These are phyloP conservation scores for Zoysia matrella DNA, from an alignment of 202 grass and related monocot species.

Conservation along the genomic window DNA sequence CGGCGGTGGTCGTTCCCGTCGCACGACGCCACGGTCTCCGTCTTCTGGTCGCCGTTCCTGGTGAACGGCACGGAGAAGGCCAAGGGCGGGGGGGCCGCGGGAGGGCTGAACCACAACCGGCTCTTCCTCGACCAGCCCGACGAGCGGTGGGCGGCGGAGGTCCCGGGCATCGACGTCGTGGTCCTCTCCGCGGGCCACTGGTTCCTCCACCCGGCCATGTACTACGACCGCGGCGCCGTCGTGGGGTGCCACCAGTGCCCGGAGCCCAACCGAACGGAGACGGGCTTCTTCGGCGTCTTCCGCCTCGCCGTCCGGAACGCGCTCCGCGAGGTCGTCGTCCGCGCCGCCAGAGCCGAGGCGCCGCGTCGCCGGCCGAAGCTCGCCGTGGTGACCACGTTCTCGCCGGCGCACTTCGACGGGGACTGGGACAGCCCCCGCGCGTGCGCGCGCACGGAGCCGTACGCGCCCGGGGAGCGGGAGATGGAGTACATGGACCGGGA, in stretches of 20 bases:
- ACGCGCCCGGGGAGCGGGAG: constrained; percentile 64
- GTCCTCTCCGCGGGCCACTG: constrained; percentile 86
- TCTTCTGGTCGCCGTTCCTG: constrained; percentile 90
- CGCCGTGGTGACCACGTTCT: constrained; percentile 79
- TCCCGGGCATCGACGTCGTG: constrained; percentile 62
- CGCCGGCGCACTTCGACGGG: constrained; percentile 89
- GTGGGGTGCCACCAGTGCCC: constrained; percentile 91
- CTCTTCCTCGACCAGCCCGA: constrained; percentile 68
- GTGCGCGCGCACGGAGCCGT: constrained; percentile 71
- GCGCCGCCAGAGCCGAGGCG: background rate
- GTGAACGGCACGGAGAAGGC: constrained; percentile 87
- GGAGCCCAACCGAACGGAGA: constrained; percentile 74
- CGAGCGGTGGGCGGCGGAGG: constrained; percentile 74
- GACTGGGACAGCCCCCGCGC: constrained; percentile 79
- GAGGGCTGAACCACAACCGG: constrained; percentile 59
- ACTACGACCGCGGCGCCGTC: constrained; percentile 62
- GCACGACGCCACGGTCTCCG: constrained; percentile 69
- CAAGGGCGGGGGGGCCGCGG: constrained; percentile 4
- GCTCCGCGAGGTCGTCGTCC: constrained; percentile 57
- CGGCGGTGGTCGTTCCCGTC: constrained; percentile 76
- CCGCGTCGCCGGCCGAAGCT: constrained; percentile 38
- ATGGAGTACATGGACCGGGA: constrained; percentile 70
- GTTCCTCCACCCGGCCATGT: constrained; percentile 84
- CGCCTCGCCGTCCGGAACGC: constrained; percentile 70
- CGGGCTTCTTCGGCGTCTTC: constrained; percentile 89